phyloP scores from a whole-genome alignment of 1,139 yeast species.

The Arxiozyma bovina region DNA sequence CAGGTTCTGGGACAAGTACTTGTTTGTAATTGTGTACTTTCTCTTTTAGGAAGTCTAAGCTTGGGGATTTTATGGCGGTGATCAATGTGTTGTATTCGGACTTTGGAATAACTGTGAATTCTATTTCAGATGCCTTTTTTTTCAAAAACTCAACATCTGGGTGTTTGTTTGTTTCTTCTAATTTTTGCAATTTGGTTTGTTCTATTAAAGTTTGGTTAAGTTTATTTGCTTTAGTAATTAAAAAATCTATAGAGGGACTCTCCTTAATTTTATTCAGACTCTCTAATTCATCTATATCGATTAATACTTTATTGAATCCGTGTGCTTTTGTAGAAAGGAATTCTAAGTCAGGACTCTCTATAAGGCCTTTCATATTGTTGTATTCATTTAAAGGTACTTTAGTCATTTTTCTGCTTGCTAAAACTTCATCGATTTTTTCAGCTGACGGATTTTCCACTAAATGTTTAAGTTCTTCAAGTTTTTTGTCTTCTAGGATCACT shows the following conservation, averaged over 20 bases:
- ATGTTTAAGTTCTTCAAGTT: slow-evolving; percentile 1
- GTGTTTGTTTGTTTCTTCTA: neutral
- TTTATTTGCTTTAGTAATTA: slow-evolving; percentile 5
- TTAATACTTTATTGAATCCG: slow-evolving; percentile 1
- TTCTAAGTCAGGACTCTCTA: slow-evolving; percentile 7
- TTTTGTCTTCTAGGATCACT: neutral
- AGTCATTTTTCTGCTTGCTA: slow-evolving; percentile 32
- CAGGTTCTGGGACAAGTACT: neutral
- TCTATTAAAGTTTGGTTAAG: slow-evolving; percentile 28
- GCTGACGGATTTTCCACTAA: slow-evolving; percentile 4
- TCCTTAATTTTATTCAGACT: slow-evolving; percentile 1
- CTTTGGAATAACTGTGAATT: neutral
- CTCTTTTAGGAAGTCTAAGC: slow-evolving; percentile 10
- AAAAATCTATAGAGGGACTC: slow-evolving; percentile 5
- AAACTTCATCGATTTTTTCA: slow-evolving; percentile 14
- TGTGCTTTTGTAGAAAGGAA: slow-evolving; percentile 4
- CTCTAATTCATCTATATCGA: slow-evolving; percentile 1
- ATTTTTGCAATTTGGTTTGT: neutral
- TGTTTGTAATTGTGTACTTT: neutral
- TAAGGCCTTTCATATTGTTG: slow-evolving; percentile 4
- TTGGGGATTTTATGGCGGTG: slow-evolving; percentile 5
- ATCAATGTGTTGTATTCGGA: slow-evolving; percentile 14
- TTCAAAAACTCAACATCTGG: slow-evolving; percentile 14
- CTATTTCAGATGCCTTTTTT: slow-evolving; percentile 1
- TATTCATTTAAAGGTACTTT: slow-evolving; percentile 23